A percentile compares a stretch with the other conserved stretches of the same genome.
Evolutionary conservation across 1,139 yeast species (phyloP).

Genomic region (Blastobotrys persicus): DNA sequence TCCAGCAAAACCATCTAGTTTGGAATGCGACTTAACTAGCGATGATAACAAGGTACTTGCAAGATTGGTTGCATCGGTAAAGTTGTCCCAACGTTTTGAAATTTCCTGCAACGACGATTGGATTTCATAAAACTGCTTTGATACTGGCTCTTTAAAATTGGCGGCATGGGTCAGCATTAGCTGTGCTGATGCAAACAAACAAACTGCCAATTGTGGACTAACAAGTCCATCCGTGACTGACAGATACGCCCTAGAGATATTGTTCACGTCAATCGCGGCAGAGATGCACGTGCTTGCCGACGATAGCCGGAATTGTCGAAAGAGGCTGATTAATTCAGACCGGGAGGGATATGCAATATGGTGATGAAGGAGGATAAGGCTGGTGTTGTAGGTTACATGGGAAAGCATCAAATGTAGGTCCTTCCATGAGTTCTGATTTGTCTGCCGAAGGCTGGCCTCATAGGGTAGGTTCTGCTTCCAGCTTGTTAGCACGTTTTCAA

Average conservation of each 20-base stretch:
- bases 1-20: background rate
- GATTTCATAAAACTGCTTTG: conserved; percentile 20
- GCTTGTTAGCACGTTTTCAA: conserved; percentile 24
- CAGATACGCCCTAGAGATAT: conserved; percentile 20
- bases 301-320: conserved; percentile 13
- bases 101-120: background rate
- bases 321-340: conserved; percentile 7
- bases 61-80: background rate
- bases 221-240: conserved; percentile 13
- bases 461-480: conserved; percentile 23
- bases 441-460: conserved; percentile 3
- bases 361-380: conserved; percentile 29
- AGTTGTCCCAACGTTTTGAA: background rate
- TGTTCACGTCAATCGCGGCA: conserved; percentile 25
- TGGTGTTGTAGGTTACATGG: conserved; percentile 29
- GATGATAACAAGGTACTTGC: background rate
- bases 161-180: conserved; percentile 25
- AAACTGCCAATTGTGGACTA: conserved; percentile 26
- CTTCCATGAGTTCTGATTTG: conserved; percentile 14
- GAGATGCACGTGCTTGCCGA: conserved; percentile 20
- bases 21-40: background rate
- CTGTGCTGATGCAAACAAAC: conserved; percentile 27
- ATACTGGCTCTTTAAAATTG: conserved; percentile 16
- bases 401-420: conserved; percentile 26
- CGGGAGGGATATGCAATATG: conserved; percentile 25